These are phyloP conservation scores for Annona cherimola DNA, from an alignment of 164 flowering plant genomes.

Conservation along the genomic window DNA sequence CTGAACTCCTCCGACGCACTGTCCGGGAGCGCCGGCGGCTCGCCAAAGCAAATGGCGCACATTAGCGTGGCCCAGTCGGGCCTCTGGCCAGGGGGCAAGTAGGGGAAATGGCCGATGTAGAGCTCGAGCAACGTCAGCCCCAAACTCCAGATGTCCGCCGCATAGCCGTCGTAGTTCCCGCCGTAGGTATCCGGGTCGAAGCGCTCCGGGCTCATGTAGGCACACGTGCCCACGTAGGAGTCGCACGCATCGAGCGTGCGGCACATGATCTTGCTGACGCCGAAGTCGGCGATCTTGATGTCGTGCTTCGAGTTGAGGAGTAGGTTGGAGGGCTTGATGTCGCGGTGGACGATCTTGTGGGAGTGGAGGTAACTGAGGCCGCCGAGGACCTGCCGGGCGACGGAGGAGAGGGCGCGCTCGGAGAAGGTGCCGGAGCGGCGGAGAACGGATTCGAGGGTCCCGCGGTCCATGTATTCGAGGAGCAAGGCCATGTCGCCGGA, in stretches of 20 bases:
- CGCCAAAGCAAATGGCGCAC: slow-evolving; percentile 83
- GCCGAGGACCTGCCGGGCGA: slow-evolving; percentile 49
- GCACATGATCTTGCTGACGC: slow-evolving; percentile 70
- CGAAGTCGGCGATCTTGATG: slow-evolving; percentile 79
- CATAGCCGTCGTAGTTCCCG: slow-evolving; percentile 51
- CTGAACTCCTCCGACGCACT: slow-evolving; percentile 47
- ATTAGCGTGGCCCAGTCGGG: slow-evolving; percentile 84
- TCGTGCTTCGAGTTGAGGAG: slow-evolving; percentile 40
- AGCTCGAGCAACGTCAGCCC: slow-evolving; percentile 70
- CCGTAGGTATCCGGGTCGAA: slow-evolving; percentile 74
- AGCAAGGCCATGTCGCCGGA: slow-evolving; percentile 48
- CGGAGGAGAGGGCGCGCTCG: slow-evolving; percentile 33
- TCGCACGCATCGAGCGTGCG: slow-evolving; percentile 59
- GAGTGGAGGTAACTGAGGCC: slow-evolving; percentile 62
- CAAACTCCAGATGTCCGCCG: slow-evolving; percentile 76
- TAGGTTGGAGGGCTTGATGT: slow-evolving; percentile 71
- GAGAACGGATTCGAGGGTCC: slow-evolving; percentile 38
- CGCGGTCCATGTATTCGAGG: slow-evolving; percentile 71
- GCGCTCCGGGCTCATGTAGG: slow-evolving; percentile 88
- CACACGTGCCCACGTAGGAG: slow-evolving; percentile 79
- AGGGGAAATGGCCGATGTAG: slow-evolving; percentile 70
- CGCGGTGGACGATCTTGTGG: slow-evolving; percentile 69
- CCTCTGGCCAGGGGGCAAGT: slow-evolving; percentile 49
- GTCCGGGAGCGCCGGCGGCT: slow-evolving; percentile 54
- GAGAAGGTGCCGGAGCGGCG: slow-evolving; percentile 30